Conservation (phyloP, 805 yeast genomes). For the Candida berthetii region DNA sequence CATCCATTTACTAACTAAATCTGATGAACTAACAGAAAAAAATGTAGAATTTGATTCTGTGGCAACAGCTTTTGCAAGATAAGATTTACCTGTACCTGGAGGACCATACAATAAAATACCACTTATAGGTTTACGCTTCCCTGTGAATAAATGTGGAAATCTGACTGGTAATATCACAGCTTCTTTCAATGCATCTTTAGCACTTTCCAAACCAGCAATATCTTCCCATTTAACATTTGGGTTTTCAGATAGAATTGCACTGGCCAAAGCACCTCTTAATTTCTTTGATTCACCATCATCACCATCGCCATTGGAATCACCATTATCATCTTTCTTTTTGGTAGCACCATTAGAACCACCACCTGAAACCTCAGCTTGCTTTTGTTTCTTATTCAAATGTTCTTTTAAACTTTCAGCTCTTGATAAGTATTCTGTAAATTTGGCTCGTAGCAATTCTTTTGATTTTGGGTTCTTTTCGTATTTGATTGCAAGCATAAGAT, state of each 20-base stretch:
- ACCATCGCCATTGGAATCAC: conserved; percentile 45
- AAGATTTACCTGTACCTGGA: conserved; percentile 98
- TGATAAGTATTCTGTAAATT: conserved; percentile 84
- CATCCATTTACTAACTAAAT: conserved; percentile 98
- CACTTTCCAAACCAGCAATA: conserved; percentile 91
- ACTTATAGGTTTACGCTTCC: conserved; percentile 87
- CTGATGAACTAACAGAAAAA: conserved; percentile 93
- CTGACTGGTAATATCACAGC: conserved; percentile 95
- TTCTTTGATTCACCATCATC: conserved; percentile 84
- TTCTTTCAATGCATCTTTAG: conserved; percentile 94
- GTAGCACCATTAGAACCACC: conserved; percentile 36
- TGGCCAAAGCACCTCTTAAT: conserved; percentile 83
- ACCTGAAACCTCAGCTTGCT: conserved; percentile 26
- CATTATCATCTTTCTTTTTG: conserved; percentile 50
- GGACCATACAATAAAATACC: conserved; percentile 89
- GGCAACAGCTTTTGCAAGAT: conserved; percentile 95
- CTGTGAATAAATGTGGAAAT: conserved; percentile 92
- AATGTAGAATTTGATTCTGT: conserved; percentile 97
- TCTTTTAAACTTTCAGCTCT: conserved; percentile 93
- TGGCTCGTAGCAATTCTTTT: conserved; percentile 81
- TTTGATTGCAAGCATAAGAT: conserved; percentile 91
- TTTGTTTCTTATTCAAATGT: conserved; percentile 63
- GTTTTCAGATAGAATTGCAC: conserved; percentile 85
- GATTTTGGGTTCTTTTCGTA: conserved; percentile 89
- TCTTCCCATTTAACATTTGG: conserved; percentile 95